A percentile compares a stretch with the other conserved stretches of the same genome.
These are phyloP conservation scores for Daldinia decipiens DNA, from an alignment of 495 filamentous ascomycete species.

Conservation along the genomic window DNA sequence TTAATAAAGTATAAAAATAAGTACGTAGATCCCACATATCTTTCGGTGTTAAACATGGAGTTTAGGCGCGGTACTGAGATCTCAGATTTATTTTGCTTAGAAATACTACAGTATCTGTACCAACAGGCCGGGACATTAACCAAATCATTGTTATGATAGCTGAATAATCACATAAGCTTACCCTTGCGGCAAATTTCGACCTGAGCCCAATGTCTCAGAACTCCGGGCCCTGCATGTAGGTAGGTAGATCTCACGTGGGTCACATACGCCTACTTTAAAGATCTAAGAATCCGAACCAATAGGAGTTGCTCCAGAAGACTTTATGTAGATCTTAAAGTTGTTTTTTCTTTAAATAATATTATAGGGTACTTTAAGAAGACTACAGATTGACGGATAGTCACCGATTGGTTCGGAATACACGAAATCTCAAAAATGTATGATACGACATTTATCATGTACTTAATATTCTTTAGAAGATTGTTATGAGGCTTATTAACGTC, in stretches of 20 bases:
- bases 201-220: background rate
- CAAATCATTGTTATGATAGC: background rate
- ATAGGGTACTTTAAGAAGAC: no score
- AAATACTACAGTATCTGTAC: constrained; percentile 1
- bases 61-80: background rate
- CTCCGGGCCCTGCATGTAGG: background rate
- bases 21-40: background rate
- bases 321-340: background rate
- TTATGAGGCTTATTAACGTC: background rate
- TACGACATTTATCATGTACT: no score
- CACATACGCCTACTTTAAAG: background rate
- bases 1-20: background rate
- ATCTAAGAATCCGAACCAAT: background rate
- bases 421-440: no score
- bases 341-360: no score
- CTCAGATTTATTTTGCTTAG: background rate
- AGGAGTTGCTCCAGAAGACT: background rate
- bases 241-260: background rate
- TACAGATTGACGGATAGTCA: no score
- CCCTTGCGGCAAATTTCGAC: background rate
- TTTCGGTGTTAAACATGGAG: background rate
- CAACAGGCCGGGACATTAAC: background rate
- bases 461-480: background rate
- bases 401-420: no score
- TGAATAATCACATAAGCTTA: constrained; percentile 1